These are phyloP conservation scores for Camellia sinensis DNA, from an alignment of 148 eudicot species.

Conservation along the genomic window DNA sequence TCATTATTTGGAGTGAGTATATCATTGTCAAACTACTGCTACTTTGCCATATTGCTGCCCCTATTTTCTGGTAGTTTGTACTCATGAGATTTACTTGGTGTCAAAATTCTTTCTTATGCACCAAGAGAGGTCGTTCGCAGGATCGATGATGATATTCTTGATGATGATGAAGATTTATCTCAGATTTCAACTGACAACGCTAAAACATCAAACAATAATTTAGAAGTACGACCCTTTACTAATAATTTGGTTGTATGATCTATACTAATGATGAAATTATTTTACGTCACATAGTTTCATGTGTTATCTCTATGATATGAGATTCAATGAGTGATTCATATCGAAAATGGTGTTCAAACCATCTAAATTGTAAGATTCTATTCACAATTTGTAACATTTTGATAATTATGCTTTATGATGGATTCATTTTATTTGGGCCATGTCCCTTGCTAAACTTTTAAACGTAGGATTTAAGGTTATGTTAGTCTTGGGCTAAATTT, in stretches of 20 bases:
- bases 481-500: too few species aligned
- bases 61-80: background rate
- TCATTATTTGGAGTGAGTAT: constrained; percentile 60
- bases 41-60: background rate
- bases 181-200: constrained; percentile 19
- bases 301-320: too few species aligned
- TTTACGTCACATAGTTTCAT: too few species aligned
- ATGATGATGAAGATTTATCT: constrained; percentile 57
- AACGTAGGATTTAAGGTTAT: too few species aligned
- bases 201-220: constrained; percentile 26
- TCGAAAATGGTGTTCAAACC: too few species aligned
- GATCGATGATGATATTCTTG: constrained; percentile 68
- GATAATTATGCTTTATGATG: too few species aligned
- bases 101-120: constrained; percentile 37
- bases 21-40: background rate
- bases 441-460: too few species aligned
- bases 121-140: constrained; percentile 49
- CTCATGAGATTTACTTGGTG: background rate
- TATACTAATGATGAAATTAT: too few species aligned
- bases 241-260: background rate
- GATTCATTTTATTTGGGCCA: too few species aligned
- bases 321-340: too few species aligned
- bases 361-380: too few species aligned
- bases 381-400: too few species aligned
- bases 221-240: constrained; percentile 36